Base-by-base conservation (phyloP, 2,329 filamentous ascomycete species). In the Fusarium domesticum region DNA sequence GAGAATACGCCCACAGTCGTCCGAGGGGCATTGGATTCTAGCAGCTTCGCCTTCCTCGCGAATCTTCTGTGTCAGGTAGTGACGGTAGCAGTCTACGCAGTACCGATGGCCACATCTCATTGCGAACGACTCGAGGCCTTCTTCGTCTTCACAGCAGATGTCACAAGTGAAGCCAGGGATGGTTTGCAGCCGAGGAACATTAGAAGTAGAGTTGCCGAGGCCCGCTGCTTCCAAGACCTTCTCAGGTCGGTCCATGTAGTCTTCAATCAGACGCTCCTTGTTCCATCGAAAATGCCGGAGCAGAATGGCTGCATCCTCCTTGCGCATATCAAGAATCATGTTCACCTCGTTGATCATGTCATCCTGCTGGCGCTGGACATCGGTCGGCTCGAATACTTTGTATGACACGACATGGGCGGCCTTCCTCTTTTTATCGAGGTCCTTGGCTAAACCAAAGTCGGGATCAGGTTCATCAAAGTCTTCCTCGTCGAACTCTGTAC, bases 81-180 rank as follows among this genome's bases (percentile, higher is more conserved):
- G 90, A 18, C 84, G 78, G 64, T 96, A 98, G 71, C 93, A 98
- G 60, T 89, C 81, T 25, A 91, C 83, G 59, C 93, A 98, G 66
- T 93, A 98, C 39, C 93, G 81, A 66, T 98, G 93, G 1, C 85
- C 89, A 66, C 93, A 98, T 63, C 89, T 95, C 80, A 98, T 89
- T 18, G 92, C 89, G 69, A 96, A 97, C 2, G 88, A 90, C 64
- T 88, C 67, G 16, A 96, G 70, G 1, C 80, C 83, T 1, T 82
- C 75, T 16, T 80, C 85, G 54, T 98, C 93, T 61, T 97, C 91
- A 67, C 87, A 97, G 72, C 93, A 98, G 53, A 98, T 98, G 50
- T 96, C 90, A 70, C 93, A 98, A 59, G 80, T 75, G 65, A 98
- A 98, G 7, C 84, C 89, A 12, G 81, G 75, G 15, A 92, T 71